Evolutionary conservation across 176 grass and related monocot genomes (phyloP).

Genomic region (Guadua angustifolia): DNA sequence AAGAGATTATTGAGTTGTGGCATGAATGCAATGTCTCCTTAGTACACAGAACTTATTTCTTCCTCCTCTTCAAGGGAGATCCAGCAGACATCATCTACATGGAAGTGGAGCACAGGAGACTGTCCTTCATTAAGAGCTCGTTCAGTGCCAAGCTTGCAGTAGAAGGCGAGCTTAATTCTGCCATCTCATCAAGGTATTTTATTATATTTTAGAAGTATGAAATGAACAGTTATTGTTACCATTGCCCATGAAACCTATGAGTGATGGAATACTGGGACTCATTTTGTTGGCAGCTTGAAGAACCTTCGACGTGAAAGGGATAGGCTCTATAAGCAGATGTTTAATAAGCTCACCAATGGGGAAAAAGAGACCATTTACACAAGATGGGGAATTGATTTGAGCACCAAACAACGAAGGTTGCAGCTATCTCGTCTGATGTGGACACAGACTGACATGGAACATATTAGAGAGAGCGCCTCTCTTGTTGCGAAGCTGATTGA

Average conservation of each 20-base stretch:
- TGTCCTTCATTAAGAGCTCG: constrained; percentile 71
- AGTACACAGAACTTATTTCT: constrained; percentile 81
- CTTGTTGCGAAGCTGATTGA: constrained; percentile 78
- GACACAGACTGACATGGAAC: constrained; percentile 68
- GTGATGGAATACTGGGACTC: constrained; percentile 7
- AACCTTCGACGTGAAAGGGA: constrained; percentile 72
- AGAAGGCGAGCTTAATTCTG: constrained; percentile 35
- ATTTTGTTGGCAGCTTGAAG: constrained; percentile 58
- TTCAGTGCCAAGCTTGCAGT: constrained; percentile 16
- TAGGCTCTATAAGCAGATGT: constrained; percentile 81
- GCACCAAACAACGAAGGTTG: constrained; percentile 70
- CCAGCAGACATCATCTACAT: constrained; percentile 80
- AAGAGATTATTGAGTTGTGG: constrained; percentile 82
- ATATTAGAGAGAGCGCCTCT: constrained; percentile 63
- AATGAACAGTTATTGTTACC: background rate
- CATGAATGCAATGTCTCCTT: constrained; percentile 77
- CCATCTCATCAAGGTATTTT: constrained; percentile 53
- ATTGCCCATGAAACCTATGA: constrained; percentile 8
- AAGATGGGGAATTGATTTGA: constrained; percentile 73
- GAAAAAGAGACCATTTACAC: constrained; percentile 73
- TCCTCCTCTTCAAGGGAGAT: constrained; percentile 93
- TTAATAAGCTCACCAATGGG: constrained; percentile 62
- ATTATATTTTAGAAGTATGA: background rate
- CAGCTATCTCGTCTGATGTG: constrained; percentile 68
- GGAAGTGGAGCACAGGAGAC: constrained; percentile 85